phyloP scores from a whole-genome alignment of 495 filamentous ascomycete genomes.

The Astrothelium macrocarpum region DNA sequence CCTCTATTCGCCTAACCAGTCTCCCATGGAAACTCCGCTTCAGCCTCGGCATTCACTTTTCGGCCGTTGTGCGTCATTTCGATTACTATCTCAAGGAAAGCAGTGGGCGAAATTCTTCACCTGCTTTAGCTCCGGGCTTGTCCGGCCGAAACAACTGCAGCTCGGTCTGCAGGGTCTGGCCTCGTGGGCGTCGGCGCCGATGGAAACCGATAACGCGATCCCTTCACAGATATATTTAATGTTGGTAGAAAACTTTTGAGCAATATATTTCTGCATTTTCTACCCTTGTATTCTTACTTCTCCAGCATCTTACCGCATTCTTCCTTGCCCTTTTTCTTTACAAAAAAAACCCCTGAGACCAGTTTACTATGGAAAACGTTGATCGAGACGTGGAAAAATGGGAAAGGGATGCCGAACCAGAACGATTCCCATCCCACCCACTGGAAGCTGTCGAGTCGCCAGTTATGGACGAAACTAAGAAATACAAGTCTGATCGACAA shows the following conservation, averaged over 20 bases:
- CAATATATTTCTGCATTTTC: background rate
- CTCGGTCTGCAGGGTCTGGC: no score
- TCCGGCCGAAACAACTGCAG: no score
- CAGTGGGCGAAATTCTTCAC: no score
- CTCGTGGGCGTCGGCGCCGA: background rate
- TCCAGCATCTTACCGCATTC: background rate
- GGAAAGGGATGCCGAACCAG: constrained; percentile 34
- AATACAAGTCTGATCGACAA: constrained; percentile 11
- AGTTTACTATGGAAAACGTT: constrained; percentile 36
- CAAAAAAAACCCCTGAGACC: background rate
- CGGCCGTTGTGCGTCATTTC: no score
- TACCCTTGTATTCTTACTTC: background rate
- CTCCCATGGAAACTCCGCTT: no score
- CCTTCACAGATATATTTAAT: background rate
- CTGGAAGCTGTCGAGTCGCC: constrained; percentile 24
- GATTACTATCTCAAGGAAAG: no score
- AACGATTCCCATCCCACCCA: constrained; percentile 11
- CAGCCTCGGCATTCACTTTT: no score
- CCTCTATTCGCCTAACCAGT: no score
- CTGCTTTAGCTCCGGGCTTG: background rate
- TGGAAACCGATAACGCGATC: background rate
- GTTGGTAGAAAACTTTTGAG: background rate
- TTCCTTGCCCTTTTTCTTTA: background rate
- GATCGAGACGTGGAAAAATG: constrained; percentile 45
- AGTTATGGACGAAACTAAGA: background rate